Evolutionary conservation across 2,329 filamentous ascomycete species (phyloP), one percentile per base, ranked within the genome.

Genomic region (Colletotrichum spaethianum): DNA sequence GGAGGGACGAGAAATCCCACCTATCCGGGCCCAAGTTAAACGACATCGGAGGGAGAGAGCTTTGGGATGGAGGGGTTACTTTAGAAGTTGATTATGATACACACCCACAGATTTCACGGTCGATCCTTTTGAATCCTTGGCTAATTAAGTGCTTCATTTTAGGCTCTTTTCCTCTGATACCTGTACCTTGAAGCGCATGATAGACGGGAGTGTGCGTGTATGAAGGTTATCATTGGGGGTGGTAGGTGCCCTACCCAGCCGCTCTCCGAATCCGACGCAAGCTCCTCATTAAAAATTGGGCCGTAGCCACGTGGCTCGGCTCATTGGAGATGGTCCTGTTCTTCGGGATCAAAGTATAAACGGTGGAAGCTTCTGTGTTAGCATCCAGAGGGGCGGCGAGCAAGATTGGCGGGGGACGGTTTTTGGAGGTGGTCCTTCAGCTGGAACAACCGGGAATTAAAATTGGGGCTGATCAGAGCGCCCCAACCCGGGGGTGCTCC

Each of bases 141-240:
- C 14, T 33, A 53, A 53, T 12, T 23, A 23, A 16, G n/a, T 48
- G 12, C 18, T 28, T 63, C 31, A 23, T 55, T 68, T 56, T 48
- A 56, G 57, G 28, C 38, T 38, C 16, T 63, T 68, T 55, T 55
- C 5, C 5, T 18, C 46, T 26, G 16, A 20, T 26, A 12, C 14
- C 16, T n/a, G 20, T 36, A 53, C n/a, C 11, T 26, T 1, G 5
- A 3, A n/a, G n/a, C 18, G 7, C 23, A 16, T 44, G 28, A 16
- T 20, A 23, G 63, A 31, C 26, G 38, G 65, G 48, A n/a, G 65
- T 55, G 48, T 64, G 52, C 44, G 46, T 33, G 12, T 36, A 2
- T n/a, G 42, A 33, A 46, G 40, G 3, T 20, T 26, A 23, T 16
- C 18, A 11, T 31, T 42, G 8, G n/a, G 42, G 4, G 28, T n/a